Conservation (phyloP, 2,329 filamentous ascomycete genomes). For the Cadophora malorum region DNA sequence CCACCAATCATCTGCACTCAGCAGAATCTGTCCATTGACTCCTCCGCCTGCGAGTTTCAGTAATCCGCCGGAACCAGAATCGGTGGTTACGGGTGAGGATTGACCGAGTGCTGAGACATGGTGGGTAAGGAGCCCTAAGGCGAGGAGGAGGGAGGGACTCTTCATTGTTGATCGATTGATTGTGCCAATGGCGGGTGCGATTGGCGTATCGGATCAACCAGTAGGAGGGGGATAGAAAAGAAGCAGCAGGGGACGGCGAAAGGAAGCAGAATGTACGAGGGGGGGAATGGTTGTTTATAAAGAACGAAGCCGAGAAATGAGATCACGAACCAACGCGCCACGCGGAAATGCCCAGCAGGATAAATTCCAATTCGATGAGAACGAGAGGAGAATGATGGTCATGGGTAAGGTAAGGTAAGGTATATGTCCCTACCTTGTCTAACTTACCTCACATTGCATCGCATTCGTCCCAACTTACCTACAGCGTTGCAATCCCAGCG, state of each 20-base stretch:
- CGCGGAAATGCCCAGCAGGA: background rate
- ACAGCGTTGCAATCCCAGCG: conserved; percentile 13
- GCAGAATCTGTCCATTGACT: conserved; percentile 57
- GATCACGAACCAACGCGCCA: conserved; percentile 9
- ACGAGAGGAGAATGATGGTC: background rate
- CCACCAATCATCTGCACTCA: conserved; percentile 67
- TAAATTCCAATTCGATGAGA: conserved; percentile 7
- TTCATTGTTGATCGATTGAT: conserved; percentile 31
- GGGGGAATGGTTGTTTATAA: conserved; percentile 21
- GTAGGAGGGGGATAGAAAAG: background rate
- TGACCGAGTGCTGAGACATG: conserved; percentile 54
- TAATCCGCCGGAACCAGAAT: conserved; percentile 41
- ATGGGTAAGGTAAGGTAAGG: background rate
- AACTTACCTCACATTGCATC: background rate
- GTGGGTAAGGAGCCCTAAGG: conserved; percentile 37
- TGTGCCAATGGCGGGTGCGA: background rate
- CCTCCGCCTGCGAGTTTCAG: conserved; percentile 40
- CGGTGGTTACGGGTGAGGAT: conserved; percentile 51
- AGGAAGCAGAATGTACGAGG: background rate
- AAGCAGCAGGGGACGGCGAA: background rate
- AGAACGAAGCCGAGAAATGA: background rate
- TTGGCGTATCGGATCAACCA: background rate
- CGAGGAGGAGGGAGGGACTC: conserved; percentile 27
- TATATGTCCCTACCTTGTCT: conserved; percentile 15
- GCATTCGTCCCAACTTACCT: background rate